phyloP scores from a whole-genome alignment of 106 monocot species.

The Alisma plantagoaquatica region DNA sequence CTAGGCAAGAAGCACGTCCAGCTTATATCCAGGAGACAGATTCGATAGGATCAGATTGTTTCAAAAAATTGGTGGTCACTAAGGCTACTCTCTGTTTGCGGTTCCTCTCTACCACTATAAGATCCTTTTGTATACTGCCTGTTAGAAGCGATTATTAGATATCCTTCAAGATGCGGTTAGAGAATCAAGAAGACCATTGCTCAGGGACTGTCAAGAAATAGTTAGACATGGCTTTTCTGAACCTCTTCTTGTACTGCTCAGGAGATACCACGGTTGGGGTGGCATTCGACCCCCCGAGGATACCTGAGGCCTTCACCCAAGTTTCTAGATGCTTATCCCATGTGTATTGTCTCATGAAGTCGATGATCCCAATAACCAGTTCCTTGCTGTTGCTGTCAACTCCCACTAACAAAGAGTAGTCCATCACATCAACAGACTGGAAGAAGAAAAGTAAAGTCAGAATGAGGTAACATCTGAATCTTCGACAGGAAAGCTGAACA shows the following conservation, averaged over 20 bases:
- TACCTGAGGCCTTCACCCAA: conserved; percentile 84
- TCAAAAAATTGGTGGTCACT: no score
- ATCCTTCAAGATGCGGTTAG: no score
- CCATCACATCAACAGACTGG: conserved; percentile 86
- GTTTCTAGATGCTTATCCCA: conserved; percentile 96
- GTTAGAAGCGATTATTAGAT: no score
- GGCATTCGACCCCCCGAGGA: conserved; percentile 72
- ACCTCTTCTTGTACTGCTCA: conserved; percentile 77
- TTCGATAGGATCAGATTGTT: no score
- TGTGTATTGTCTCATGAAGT: conserved; percentile 84
- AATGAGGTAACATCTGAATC: no score
- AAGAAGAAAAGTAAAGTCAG: no score
- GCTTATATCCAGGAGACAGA: no score
- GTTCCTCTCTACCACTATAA: no score
- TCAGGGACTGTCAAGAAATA: conserved; percentile 84
- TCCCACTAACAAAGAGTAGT: conserved; percentile 85
- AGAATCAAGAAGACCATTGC: conserved; percentile 52
- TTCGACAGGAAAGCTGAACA: no score
- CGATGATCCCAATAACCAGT: conserved; percentile 85
- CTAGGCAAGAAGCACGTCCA: no score
- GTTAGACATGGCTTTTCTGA: conserved; percentile 87
- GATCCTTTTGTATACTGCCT: no score
- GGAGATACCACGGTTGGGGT: conserved; percentile 82
- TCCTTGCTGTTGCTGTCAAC: conserved; percentile 66
- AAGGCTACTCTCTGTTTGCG: no score